Evolutionary conservation across 2,329 filamentous ascomycete genomes (phyloP).

Genomic region (Trichoderma citrinoviride): DNA sequence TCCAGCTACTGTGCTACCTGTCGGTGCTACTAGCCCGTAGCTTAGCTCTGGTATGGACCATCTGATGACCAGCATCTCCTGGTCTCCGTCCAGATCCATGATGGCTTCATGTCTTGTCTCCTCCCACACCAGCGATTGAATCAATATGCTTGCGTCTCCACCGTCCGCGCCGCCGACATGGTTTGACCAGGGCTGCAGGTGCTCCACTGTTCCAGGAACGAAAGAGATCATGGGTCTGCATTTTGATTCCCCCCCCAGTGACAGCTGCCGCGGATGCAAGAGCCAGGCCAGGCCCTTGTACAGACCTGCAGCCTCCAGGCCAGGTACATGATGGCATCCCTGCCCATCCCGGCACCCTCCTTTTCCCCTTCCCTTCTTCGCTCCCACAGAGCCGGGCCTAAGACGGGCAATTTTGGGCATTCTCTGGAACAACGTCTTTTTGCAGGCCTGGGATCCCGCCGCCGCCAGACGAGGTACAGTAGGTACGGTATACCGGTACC

Average conservation of each 20-base stretch:
- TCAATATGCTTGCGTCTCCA: not conserved
- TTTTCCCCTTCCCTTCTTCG: not conserved
- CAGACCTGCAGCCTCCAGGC: not conserved
- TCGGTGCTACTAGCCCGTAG: too few species aligned
- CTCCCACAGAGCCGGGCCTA: conserved; percentile 12
- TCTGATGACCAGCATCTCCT: too few species aligned
- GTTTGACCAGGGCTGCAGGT: not conserved
- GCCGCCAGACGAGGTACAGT: conserved; percentile 11
- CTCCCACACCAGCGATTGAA: not conserved
- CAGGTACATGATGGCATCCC: not conserved
- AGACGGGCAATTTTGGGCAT: not conserved
- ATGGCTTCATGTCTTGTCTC: too few species aligned
- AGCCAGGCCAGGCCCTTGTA: not conserved
- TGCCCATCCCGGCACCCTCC: not conserved
- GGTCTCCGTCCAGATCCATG: too few species aligned
- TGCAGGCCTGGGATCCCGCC: not conserved
- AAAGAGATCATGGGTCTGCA: not conserved
- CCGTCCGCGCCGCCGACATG: not conserved
- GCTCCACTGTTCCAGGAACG: conserved; percentile 22
- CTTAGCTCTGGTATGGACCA: too few species aligned
- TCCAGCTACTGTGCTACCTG: too few species aligned
- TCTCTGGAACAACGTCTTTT: not conserved
- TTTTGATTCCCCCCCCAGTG: not conserved
- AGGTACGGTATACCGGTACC: too few species aligned
- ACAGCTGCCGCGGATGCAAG: conserved; percentile 13